Conservation (phyloP, 352 stramenopile species). For the Phytophthora citricola region DNA sequence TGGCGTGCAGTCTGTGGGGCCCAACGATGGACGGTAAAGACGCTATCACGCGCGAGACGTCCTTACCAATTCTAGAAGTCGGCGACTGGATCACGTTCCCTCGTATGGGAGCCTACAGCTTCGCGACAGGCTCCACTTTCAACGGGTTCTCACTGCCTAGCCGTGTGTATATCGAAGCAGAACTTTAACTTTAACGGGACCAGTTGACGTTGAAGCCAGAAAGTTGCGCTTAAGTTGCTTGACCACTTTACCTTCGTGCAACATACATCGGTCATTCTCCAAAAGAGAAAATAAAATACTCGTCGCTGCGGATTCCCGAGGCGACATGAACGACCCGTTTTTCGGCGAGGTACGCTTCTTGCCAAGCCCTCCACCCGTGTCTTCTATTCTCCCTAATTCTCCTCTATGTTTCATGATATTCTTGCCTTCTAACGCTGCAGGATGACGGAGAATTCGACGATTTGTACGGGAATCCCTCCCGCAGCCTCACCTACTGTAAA, state of each 20-base stretch:
- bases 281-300: constrained; percentile 18
- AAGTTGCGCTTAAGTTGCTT: constrained; percentile 22
- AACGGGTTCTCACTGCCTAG: constrained; percentile 57
- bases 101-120: constrained; percentile 65
- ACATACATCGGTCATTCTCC: constrained; percentile 5
- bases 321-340: constrained; percentile 46
- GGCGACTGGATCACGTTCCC: constrained; percentile 64
- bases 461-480: constrained; percentile 53
- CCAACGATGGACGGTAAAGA: constrained; percentile 66
- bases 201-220: constrained; percentile 17
- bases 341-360: constrained; percentile 37
- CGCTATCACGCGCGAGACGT: constrained; percentile 44
- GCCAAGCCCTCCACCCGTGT: neutral
- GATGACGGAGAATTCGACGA: constrained; percentile 84
- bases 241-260: constrained; percentile 9
- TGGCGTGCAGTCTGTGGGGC: constrained; percentile 54
- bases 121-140: constrained; percentile 60
- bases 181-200: neutral
- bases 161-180: constrained; percentile 48
- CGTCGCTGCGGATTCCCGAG: neutral
- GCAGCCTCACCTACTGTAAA: constrained; percentile 8
- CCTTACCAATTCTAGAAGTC: constrained; percentile 48
- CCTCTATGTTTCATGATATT: constrained; percentile 13
- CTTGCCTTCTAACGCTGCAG: constrained; percentile 25
- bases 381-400: neutral